Percentiles rank a stretch among this genome's conserved stretches.
Evolutionary conservation across 1,284 basidiomycete genomes (phyloP).

Genomic region (Polyporus tsugae): DNA sequence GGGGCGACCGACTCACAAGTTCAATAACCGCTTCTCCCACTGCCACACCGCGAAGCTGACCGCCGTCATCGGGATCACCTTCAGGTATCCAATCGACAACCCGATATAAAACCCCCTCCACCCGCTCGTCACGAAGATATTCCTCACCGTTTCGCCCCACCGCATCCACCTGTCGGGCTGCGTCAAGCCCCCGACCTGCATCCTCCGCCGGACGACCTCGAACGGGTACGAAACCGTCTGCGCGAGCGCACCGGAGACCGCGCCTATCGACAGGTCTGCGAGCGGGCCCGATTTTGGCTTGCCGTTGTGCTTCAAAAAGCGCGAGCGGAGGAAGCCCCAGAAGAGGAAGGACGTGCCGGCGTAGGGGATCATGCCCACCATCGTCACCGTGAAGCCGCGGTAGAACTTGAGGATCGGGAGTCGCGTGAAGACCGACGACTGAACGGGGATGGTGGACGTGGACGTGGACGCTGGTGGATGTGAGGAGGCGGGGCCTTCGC

Average conservation of each 20-base stretch:
- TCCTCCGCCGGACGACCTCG: constrained; percentile 91
- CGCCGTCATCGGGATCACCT: constrained; percentile 97
- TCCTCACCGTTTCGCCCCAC: constrained; percentile 79
- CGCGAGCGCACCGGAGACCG: constrained; percentile 87
- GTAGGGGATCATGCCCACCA: constrained; percentile 95
- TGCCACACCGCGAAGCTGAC: constrained; percentile 85
- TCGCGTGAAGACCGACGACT: constrained; percentile 50
- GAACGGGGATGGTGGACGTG: constrained; percentile 16
- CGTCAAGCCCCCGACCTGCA: constrained; percentile 95
- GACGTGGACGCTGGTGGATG: neutral
- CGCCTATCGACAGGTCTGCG: constrained; percentile 83
- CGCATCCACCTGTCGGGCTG: constrained; percentile 80
- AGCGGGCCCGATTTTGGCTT: constrained; percentile 53
- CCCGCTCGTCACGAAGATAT: constrained; percentile 77
- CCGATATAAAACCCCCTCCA: constrained; percentile 95
- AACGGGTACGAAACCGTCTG: constrained; percentile 97
- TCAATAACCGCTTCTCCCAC: constrained; percentile 68
- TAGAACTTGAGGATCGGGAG: constrained; percentile 92
- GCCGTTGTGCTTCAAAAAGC: constrained; percentile 55
- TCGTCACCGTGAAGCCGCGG: constrained; percentile 93
- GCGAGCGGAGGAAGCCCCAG: constrained; percentile 85
- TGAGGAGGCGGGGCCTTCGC: constrained; percentile 58
- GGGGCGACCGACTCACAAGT: constrained; percentile 25
- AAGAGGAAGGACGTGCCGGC: constrained; percentile 96
- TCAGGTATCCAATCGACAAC: constrained; percentile 92